phyloP scores from a whole-genome alignment of 1,284 basidiomycete genomes.

The Tausonia pullulans region DNA sequence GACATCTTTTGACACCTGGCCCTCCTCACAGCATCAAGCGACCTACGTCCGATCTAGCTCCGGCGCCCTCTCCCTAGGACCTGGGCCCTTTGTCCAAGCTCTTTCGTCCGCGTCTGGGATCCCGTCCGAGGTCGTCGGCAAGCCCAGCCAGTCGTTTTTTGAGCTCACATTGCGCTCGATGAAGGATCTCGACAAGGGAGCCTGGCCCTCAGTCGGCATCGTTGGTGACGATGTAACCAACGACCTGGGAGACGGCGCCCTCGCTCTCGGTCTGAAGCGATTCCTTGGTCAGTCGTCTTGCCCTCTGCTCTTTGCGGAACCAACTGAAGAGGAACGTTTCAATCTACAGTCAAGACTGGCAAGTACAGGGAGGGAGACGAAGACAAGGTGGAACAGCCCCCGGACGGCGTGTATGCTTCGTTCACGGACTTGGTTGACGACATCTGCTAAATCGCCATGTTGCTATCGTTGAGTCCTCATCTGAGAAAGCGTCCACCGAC shows the following conservation, averaged over 20 bases:
- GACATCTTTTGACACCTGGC: background rate
- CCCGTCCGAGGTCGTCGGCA: slow-evolving; percentile 50
- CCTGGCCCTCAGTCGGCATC: slow-evolving; percentile 40
- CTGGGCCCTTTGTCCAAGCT: slow-evolving; percentile 55
- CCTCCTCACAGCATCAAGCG: slow-evolving; percentile 37
- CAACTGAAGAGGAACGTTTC: slow-evolving; percentile 7
- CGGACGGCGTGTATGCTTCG: slow-evolving; percentile 19
- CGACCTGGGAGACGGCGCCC: slow-evolving; percentile 53
- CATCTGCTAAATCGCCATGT: background rate
- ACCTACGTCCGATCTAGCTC: slow-evolving; percentile 48
- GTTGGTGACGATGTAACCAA: slow-evolving; percentile 56
- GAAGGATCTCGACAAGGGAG: slow-evolving; percentile 20
- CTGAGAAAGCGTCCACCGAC: too few relatives aligned
- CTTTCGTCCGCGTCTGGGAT: slow-evolving; percentile 47
- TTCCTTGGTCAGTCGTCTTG: slow-evolving; percentile 44
- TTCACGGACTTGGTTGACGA: background rate
- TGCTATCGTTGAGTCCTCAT: too few relatives aligned
- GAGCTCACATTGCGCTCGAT: slow-evolving; percentile 46
- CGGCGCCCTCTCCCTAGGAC: slow-evolving; percentile 48
- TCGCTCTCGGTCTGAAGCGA: slow-evolving; percentile 49
- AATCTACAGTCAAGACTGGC: slow-evolving; percentile 45
- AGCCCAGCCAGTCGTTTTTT: slow-evolving; percentile 51
- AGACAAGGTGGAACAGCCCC: slow-evolving; percentile 20
- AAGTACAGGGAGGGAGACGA: slow-evolving; percentile 54
- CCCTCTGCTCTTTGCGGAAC: slow-evolving; percentile 14